Percentiles rank a stretch among this genome's conserved stretches.
phyloP scores from a whole-genome alignment of 2,329 filamentous ascomycete species.

The Arthrobotrys megalospora region DNA sequence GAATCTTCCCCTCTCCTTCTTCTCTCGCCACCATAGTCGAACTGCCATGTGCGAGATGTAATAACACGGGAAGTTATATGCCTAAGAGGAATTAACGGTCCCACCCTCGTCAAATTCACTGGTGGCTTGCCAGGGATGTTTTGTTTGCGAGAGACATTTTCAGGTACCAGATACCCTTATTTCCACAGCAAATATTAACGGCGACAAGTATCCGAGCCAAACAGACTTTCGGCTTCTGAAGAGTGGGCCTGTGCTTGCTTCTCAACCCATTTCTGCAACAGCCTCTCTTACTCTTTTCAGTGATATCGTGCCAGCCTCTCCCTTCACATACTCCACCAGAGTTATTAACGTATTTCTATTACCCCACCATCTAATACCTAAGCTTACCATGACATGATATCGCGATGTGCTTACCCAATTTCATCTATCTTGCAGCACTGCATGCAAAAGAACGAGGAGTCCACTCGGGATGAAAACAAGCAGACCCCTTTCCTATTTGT shows the following conservation, averaged over 20 bases:
- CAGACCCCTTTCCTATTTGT: constrained; percentile 24
- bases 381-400: constrained; percentile 58
- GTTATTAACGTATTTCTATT: constrained; percentile 20
- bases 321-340: constrained; percentile 15
- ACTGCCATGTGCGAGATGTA: constrained; percentile 61
- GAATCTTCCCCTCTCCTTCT: constrained; percentile 25
- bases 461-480: constrained; percentile 44
- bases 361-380: constrained; percentile 38
- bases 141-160: constrained; percentile 58
- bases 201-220: constrained; percentile 49
- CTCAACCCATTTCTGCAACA: constrained; percentile 46
- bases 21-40: constrained; percentile 47
- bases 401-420: constrained; percentile 51
- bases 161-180: constrained; percentile 59
- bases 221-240: constrained; percentile 39
- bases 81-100: constrained; percentile 37
- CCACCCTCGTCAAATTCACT: constrained; percentile 29
- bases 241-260: constrained; percentile 57
- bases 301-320: constrained; percentile 28
- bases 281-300: constrained; percentile 22
- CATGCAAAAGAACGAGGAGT: constrained; percentile 40
- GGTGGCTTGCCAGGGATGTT: constrained; percentile 32
- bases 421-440: constrained; percentile 48
- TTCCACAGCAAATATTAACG: constrained; percentile 50
- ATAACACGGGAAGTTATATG: constrained; percentile 60